Evolutionary conservation across 2,329 filamentous ascomycete species (phyloP).

Genomic region (Ophiostoma ulmi): DNA sequence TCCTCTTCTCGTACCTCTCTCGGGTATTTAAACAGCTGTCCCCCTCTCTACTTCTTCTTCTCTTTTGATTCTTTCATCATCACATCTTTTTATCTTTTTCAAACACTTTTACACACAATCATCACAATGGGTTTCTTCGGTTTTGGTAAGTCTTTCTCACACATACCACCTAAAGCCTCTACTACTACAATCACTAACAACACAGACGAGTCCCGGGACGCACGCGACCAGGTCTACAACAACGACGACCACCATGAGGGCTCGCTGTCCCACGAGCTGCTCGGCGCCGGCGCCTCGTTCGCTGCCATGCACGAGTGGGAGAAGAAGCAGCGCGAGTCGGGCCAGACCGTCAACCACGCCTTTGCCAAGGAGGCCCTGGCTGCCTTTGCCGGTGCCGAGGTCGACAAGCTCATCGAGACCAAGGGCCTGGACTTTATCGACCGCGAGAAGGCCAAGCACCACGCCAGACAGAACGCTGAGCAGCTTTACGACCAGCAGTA

Average conservation of each 20-base stretch:
- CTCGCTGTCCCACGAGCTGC: conserved; percentile 64
- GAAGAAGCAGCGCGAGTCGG: conserved; percentile 65
- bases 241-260: conserved; percentile 48
- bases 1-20: neutral
- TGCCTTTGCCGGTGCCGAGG: conserved; percentile 66
- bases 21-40: conserved; percentile 25
- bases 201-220: conserved; percentile 40
- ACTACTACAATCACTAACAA: neutral
- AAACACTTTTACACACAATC: conserved; percentile 12
- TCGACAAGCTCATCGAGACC: conserved; percentile 70
- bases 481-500: conserved; percentile 61
- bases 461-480: conserved; percentile 54
- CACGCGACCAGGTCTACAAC: conserved; percentile 43
- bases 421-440: conserved; percentile 60
- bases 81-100: neutral
- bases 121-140: conserved; percentile 28
- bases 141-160: conserved; percentile 24
- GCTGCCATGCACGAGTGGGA: conserved; percentile 76
- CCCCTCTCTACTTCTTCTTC: conserved; percentile 4
- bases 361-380: conserved; percentile 75
- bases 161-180: neutral
- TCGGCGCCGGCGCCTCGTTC: conserved; percentile 72
- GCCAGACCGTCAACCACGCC: conserved; percentile 64
- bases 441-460: conserved; percentile 52
- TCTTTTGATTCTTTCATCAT: neutral